These are phyloP conservation scores for Sutorius eximius DNA, from an alignment of 1,284 basidiomycete genomes.

Conservation along the genomic window DNA sequence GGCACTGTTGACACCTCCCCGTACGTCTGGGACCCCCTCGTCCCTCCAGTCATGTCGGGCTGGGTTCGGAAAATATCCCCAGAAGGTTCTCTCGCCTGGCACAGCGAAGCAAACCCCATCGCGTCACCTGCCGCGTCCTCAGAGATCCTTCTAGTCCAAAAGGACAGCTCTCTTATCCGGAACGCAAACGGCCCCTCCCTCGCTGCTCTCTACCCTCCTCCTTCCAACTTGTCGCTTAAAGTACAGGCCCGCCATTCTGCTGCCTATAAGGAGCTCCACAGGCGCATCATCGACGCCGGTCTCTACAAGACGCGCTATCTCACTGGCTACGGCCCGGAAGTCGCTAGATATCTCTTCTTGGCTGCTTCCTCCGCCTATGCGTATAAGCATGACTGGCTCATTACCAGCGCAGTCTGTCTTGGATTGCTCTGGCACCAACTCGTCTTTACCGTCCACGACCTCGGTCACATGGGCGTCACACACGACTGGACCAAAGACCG, in stretches of 20 bases:
- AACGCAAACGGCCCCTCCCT: conserved; percentile 45
- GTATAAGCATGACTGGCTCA: conserved; percentile 66
- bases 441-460: conserved; percentile 90
- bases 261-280: conserved; percentile 82
- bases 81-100: conserved; percentile 54
- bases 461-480: conserved; percentile 93
- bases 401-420: conserved; percentile 74
- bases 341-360: conserved; percentile 74
- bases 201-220: conserved; percentile 50
- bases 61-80: conserved; percentile 57
- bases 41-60: conserved; percentile 88
- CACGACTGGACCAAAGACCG: conserved; percentile 86
- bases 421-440: conserved; percentile 96
- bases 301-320: conserved; percentile 84
- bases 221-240: conserved; percentile 55
- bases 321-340: conserved; percentile 88
- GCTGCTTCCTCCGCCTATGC: conserved; percentile 58
- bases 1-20: conserved; percentile 66
- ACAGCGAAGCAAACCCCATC: conserved; percentile 57
- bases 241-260: conserved; percentile 71
- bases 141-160: conserved; percentile 62
- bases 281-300: conserved; percentile 74
- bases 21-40: conserved; percentile 74
- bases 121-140: conserved; percentile 45
- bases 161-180: conserved; percentile 29